These are phyloP conservation scores for Striga hermonthica DNA, from an alignment of 305 asterid species.

Conservation along the genomic window DNA sequence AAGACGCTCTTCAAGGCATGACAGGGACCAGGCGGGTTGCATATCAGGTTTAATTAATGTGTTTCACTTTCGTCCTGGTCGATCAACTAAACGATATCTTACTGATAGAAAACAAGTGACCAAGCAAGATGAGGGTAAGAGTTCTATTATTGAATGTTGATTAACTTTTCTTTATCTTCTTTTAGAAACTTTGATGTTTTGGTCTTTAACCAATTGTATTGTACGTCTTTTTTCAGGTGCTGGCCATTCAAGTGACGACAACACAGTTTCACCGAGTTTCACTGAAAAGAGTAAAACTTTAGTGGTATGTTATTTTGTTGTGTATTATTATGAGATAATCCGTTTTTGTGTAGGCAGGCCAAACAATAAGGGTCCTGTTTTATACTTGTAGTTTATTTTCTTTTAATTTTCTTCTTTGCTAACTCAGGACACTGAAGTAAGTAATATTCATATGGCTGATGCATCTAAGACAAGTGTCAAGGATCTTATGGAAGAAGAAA, in stretches of 20 bases:
- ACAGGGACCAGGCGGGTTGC: slow-evolving; percentile 74
- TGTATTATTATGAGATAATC: neutral
- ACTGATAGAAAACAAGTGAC: slow-evolving; percentile 52
- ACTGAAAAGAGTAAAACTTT: slow-evolving; percentile 35
- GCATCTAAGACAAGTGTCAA: slow-evolving; percentile 63
- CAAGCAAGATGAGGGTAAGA: slow-evolving; percentile 60
- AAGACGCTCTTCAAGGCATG: slow-evolving; percentile 49
- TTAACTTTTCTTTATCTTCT: neutral
- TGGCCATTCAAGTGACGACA: slow-evolving; percentile 37
- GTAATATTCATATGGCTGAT: slow-evolving; percentile 37
- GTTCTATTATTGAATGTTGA: neutral
- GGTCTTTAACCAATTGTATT: neutral
- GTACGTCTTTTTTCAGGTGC: slow-evolving; percentile 38
- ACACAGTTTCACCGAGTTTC: slow-evolving; percentile 31
- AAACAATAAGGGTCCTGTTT: neutral
- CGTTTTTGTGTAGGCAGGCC: neutral
- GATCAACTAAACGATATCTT: slow-evolving; percentile 68
- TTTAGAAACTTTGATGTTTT: slow-evolving; percentile 21
- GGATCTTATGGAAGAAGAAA: slow-evolving; percentile 93
- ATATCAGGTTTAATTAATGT: slow-evolving; percentile 75
- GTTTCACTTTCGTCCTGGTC: slow-evolving; percentile 77
- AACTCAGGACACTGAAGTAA: slow-evolving; percentile 56
- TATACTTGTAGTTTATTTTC: neutral
- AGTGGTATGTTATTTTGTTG: slow-evolving; percentile 40
- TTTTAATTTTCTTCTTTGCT: slow-evolving; percentile 22